Evolutionary conservation across 2,329 filamentous ascomycete genomes (phyloP), one percentile per base, ranked within the genome.

Genomic region (Thelonectria blattea): DNA sequence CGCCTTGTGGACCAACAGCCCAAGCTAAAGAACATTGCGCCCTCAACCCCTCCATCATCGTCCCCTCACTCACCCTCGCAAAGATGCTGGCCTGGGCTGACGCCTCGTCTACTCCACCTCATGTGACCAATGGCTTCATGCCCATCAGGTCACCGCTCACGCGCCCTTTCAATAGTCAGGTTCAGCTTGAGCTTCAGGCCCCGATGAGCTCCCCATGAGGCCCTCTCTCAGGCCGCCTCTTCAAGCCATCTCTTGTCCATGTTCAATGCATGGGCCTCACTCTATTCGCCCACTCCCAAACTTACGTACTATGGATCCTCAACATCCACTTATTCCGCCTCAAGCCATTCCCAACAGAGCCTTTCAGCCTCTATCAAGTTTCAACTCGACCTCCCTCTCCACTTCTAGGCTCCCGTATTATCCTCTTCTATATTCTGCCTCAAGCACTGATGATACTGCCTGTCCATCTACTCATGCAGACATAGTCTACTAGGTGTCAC

Each of bases 71-170:
- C 20, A n/a, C n/a, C 11, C 42, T 18, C 22, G 11, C 14, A 24
- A 24, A n/a, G n/a, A 17, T 7, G 12, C 45, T 30, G 24, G 20
- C 12, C 27, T 47, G 45, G 20, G 11, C 22, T 46, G 41, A 43
- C 10, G 20, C 14, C 34, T 57, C 32, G 58, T 43, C 63, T 51
- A 43, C 49, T 48, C 46, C 30, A 60, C 51, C 43, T 51, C 62
- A 57, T 66, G 61, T 66, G 65, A 62, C 60, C 55, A 63, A 54
- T 57, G 48, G 41, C 52, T 39, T 48, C 30, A 58, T 52, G 46
- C 55, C 54, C 41, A 55, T 58, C 39, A 57, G 57, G 42, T 59
- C 45, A n/a, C 20, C 62, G 58, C 51, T 55, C 59, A 60, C 57
- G 52, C 58, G 57, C 54, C 48, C 55, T 34, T 6, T 24, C 34